Base-by-base conservation (phyloP, 2,329 filamentous ascomycete genomes). In the Cladosporium oxysporum region DNA sequence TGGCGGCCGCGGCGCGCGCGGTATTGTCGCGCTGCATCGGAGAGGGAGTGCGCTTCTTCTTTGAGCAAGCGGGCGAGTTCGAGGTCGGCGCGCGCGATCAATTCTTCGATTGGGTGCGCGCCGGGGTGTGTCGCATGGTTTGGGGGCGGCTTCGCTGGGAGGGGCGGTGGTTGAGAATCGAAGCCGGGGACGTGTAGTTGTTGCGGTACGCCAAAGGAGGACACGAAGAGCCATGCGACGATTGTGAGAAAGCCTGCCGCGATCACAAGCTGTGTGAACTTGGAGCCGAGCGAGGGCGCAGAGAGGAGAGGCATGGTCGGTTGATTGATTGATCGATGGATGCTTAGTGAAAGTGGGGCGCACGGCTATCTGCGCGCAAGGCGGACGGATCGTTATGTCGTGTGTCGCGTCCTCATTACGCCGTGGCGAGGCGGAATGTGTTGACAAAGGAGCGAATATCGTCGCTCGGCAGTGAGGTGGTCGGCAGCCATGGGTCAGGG, bases 1-100 rank as follows among this genome's bases (percentile, higher is more conserved):
- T 84, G 81, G 37, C 83, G 76, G 1, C 82, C 82, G 65, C 81
- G 73, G 21, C 79, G 75, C 21, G 71, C 55, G 11, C 82, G 75
- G 66, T 85, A 85, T 37, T 77, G 76, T 5, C 74, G 70, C 16
- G 81, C 78, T 0, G 81, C 79, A 57, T 74, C 70, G 14, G 73
- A 58, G 5, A 84, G 66, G 18, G 74, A 74, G 41, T 72, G 70
- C 7, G 78, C 77, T 66, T 81, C 75, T 62, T 77, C 76, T 3
- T 72, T 70, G 21, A 81, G 69, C 5, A 81, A 64, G 5, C 41
- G 65, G 18, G 71, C 52, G 44, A 74, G 74, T 6, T 75, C 71
- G 14, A 61, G 68, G 65, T 81, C 74, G 55, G 77, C 79, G 14
- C 71, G 67, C 23, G 68, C 64, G 50, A 78, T 77, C 47, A 81